phyloP scores from a whole-genome alignment of 768 basidiomycete species.

The Leucocoprinus leucothites region DNA sequence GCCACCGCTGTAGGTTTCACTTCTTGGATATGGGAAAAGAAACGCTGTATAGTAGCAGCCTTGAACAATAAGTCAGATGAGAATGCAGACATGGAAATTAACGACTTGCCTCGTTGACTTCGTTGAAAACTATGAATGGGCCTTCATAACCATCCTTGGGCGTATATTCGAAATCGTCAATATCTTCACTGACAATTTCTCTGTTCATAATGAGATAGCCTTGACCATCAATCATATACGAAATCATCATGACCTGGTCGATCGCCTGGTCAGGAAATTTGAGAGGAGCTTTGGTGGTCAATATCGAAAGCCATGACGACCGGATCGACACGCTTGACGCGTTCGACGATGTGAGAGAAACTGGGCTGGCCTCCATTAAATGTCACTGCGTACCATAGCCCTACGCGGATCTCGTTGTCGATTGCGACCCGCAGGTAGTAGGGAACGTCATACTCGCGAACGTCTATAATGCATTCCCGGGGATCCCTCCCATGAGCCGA shows the following conservation, averaged over 20 bases:
- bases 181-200: slow-evolving; percentile 96
- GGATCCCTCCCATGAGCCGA: slow-evolving; percentile 67
- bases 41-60: slow-evolving; percentile 79
- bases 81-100: neutral
- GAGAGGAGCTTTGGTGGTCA: slow-evolving; percentile 98
- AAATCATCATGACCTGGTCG: slow-evolving; percentile 99
- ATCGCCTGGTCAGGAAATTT: slow-evolving; percentile 96
- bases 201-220: slow-evolving; percentile 97
- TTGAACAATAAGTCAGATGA: slow-evolving; percentile 24
- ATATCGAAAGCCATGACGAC: slow-evolving; percentile 99
- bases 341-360: slow-evolving; percentile 69
- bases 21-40: slow-evolving; percentile 93
- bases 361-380: slow-evolving; percentile 78
- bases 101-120: slow-evolving; percentile 75
- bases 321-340: slow-evolving; percentile 97
- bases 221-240: slow-evolving; percentile 98
- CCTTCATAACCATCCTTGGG: slow-evolving; percentile 98
- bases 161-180: slow-evolving; percentile 98
- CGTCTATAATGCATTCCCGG: slow-evolving; percentile 89
- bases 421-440: slow-evolving; percentile 99
- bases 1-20: slow-evolving; percentile 96
- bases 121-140: slow-evolving; percentile 94
- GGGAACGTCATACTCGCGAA: slow-evolving; percentile 94
- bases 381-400: slow-evolving; percentile 93
- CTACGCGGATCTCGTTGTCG: slow-evolving; percentile 96